phyloP scores from a whole-genome alignment of 2,329 filamentous ascomycete species.

The Fusarium cicatricum region DNA sequence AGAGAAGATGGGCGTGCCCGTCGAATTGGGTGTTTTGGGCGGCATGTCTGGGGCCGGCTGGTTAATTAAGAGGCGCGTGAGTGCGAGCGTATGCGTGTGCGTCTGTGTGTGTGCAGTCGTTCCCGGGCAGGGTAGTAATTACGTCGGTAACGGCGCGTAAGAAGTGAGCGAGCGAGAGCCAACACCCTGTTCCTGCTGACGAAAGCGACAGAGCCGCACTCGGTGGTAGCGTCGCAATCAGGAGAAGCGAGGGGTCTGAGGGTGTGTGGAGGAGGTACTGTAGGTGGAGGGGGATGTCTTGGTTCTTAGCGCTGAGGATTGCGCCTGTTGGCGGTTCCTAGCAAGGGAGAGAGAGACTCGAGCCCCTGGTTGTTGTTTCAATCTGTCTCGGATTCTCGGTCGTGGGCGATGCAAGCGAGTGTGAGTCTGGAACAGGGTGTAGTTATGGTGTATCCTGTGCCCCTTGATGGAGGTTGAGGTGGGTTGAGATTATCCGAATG shows the following conservation, averaged over 20 bases:
- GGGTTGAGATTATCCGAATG: conserved; percentile 1
- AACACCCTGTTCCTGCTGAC: conserved; percentile 9
- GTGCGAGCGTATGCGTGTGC: conserved; percentile 54
- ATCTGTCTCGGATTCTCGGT: not conserved
- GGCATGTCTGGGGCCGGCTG: conserved; percentile 23
- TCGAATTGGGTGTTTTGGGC: conserved; percentile 38
- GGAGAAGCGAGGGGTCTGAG: conserved; percentile 5
- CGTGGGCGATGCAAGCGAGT: not conserved
- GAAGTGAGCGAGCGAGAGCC: conserved; percentile 6
- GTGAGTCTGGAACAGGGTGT: not conserved
- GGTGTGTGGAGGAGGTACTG: not conserved
- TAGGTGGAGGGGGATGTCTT: not conserved
- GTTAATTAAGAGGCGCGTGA: not conserved
- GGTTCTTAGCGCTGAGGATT: conserved; percentile 3
- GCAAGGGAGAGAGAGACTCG: not conserved
- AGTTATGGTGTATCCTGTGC: not conserved
- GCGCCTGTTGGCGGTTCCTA: conserved; percentile 13
- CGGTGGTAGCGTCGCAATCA: conserved; percentile 20
- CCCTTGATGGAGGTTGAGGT: conserved; percentile 23
- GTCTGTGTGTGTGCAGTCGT: not conserved
- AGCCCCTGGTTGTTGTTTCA: not conserved
- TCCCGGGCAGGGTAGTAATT: not conserved
- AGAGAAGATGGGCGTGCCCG: conserved; percentile 48
- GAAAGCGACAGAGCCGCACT: conserved; percentile 16
- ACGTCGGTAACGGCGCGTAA: conserved; percentile 12